phyloP scores from a whole-genome alignment of 2,329 filamentous ascomycete genomes.

The Pochonia chlamydosporia region DNA sequence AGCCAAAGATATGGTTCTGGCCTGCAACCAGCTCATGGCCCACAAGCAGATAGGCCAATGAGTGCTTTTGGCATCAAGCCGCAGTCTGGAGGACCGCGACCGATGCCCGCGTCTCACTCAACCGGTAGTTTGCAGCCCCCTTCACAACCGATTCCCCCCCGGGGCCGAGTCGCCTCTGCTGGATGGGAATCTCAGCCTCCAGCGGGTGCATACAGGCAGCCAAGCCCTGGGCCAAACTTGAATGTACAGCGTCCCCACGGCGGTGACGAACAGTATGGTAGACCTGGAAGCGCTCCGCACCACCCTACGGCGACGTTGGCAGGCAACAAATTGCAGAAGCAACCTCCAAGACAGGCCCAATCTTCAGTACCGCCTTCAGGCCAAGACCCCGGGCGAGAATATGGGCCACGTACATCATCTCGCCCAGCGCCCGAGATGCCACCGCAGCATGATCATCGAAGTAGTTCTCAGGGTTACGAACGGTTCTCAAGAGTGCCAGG shows the following conservation, averaged over 20 bases:
- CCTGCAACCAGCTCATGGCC: conserved; percentile 42
- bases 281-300: conserved; percentile 21
- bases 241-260: conserved; percentile 12
- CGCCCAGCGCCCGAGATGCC: conserved; percentile 15
- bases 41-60: conserved; percentile 41
- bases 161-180: conserved; percentile 36
- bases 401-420: conserved; percentile 30
- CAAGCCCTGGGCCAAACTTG: conserved; percentile 28
- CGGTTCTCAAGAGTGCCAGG: conserved; percentile 26
- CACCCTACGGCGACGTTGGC: conserved; percentile 23
- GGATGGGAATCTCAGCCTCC: conserved; percentile 39
- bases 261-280: conserved; percentile 14
- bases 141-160: conserved; percentile 20
- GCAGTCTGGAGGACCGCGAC: conserved; percentile 25
- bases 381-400: conserved; percentile 26
- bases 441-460: conserved; percentile 11
- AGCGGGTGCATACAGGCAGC: conserved; percentile 33
- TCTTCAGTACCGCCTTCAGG: conserved; percentile 12
- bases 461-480: conserved; percentile 16
- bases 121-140: conserved; percentile 40
- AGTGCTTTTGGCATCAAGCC: conserved; percentile 51
- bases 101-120: conserved; percentile 38
- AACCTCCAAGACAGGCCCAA: conserved; percentile 13
- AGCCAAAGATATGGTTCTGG: conserved; percentile 39
- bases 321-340: conserved; percentile 24